These are phyloP conservation scores for Claviceps sp. DNA, from an alignment of 2,329 filamentous ascomycete genomes.

Conservation along the genomic window DNA sequence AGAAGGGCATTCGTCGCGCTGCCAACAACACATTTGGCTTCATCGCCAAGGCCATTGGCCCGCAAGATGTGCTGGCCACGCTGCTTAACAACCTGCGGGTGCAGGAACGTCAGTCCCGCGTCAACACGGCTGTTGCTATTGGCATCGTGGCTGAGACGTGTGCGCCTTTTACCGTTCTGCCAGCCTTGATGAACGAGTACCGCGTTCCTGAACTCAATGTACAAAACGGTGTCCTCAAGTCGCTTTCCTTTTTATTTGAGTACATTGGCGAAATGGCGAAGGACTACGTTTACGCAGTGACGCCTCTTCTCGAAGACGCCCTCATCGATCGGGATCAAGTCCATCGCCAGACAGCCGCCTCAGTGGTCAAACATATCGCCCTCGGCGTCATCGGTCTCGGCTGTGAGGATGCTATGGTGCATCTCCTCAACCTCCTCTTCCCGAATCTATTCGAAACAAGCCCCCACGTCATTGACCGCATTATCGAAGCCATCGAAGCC, in stretches of 20 bases:
- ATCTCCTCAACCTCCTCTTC: slow-evolving; percentile 89
- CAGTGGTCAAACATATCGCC: slow-evolving; percentile 94
- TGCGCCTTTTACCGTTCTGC: slow-evolving; percentile 95
- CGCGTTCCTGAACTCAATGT: slow-evolving; percentile 96
- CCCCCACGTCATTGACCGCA: slow-evolving; percentile 94
- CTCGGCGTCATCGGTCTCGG: slow-evolving; percentile 94
- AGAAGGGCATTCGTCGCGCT: slow-evolving; percentile 94
- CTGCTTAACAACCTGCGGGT: slow-evolving; percentile 93
- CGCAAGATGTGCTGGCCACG: slow-evolving; percentile 91
- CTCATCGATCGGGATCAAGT: slow-evolving; percentile 97
- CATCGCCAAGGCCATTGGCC: slow-evolving; percentile 97
- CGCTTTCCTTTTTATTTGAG: slow-evolving; percentile 92
- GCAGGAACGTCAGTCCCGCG: slow-evolving; percentile 93
- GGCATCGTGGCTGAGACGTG: slow-evolving; percentile 98
- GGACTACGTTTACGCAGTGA: slow-evolving; percentile 97
- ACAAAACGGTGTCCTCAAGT: slow-evolving; percentile 96
- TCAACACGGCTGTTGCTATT: slow-evolving; percentile 96
- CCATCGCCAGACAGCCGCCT: slow-evolving; percentile 89
- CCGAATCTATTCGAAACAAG: slow-evolving; percentile 97
- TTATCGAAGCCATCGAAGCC: slow-evolving; percentile 94
- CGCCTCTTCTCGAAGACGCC: slow-evolving; percentile 87
- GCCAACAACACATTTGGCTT: slow-evolving; percentile 99
- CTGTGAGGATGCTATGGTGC: slow-evolving; percentile 96
- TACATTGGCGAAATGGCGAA: slow-evolving; percentile 99
- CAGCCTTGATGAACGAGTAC: slow-evolving; percentile 98